These are phyloP conservation scores for Crithidia fasciculata DNA, from an alignment of 208 protist species.

Conservation along the genomic window DNA sequence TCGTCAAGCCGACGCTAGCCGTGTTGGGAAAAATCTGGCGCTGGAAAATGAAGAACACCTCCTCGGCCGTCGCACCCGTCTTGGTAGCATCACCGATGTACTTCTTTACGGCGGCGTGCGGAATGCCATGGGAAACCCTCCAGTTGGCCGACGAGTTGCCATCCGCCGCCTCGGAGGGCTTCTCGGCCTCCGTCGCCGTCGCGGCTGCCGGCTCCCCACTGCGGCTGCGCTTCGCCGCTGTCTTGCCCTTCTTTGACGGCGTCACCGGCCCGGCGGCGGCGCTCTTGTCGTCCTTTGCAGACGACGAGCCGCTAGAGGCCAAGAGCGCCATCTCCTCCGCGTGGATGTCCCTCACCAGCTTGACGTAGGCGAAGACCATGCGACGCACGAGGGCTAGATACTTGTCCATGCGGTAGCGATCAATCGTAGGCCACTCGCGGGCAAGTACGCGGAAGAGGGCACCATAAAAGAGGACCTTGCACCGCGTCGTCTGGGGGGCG, in stretches of 20 bases:
- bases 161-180: neutral
- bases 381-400: conserved; percentile 87
- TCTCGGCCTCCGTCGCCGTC: neutral
- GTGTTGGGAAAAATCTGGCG: conserved; percentile 64
- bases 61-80: conserved; percentile 28
- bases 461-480: conserved; percentile 71
- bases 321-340: conserved; percentile 13
- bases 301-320: conserved; percentile 14
- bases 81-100: conserved; percentile 28
- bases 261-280: neutral
- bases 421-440: conserved; percentile 90
- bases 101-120: conserved; percentile 20
- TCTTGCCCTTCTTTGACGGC: conserved; percentile 10
- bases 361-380: conserved; percentile 61
- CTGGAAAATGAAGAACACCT: conserved; percentile 78
- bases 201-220: neutral
- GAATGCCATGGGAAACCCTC: conserved; percentile 29
- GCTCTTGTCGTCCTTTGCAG: conserved; percentile 16
- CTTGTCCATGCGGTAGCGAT: conserved; percentile 92
- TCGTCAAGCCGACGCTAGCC: conserved; percentile 69
- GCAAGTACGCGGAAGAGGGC: conserved; percentile 79
- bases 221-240: conserved; percentile 26
- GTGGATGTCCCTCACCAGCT: conserved; percentile 55
- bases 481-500: conserved; percentile 46
- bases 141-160: conserved; percentile 5